phyloP scores from a whole-genome alignment of 2,329 filamentous ascomycete species.

The Drechslerella dactyloides region DNA sequence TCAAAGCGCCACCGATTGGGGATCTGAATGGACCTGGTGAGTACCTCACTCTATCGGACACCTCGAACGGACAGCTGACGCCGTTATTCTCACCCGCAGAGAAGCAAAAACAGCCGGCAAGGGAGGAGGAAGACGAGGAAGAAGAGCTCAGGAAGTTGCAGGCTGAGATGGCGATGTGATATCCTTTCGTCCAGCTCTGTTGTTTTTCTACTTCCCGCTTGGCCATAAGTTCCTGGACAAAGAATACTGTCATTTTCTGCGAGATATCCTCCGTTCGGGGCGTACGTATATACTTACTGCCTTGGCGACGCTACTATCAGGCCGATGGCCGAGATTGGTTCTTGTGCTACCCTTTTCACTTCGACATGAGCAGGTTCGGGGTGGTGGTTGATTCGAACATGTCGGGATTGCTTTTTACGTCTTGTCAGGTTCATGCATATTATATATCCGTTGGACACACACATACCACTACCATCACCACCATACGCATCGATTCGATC shows the following conservation, averaged over 20 bases:
- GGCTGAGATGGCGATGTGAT: conserved; percentile 94
- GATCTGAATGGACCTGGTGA: conserved; percentile 71
- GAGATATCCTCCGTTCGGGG: background rate
- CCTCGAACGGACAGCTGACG: conserved; percentile 45
- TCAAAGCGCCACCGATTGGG: conserved; percentile 51
- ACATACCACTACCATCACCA: background rate
- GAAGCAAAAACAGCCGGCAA: conserved; percentile 63
- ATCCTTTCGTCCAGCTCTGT: conserved; percentile 11
- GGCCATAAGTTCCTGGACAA: conserved; percentile 14
- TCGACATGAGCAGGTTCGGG: background rate
- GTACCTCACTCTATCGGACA: conserved; percentile 57
- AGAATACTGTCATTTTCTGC: conserved; percentile 21
- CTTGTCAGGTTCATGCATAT: background rate
- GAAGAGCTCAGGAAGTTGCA: conserved; percentile 90
- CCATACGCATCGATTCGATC: background rate
- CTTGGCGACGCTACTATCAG: background rate
- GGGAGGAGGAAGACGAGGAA: conserved; percentile 90
- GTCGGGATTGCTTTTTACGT: background rate
- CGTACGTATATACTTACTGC: background rate
- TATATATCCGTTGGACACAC: background rate
- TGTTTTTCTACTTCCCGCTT: conserved; percentile 12
- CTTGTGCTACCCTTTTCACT: background rate
- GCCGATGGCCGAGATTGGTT: background rate
- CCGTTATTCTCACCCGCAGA: conserved; percentile 57
- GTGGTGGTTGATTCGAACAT: background rate